Base-by-base conservation (phyloP, 768 basidiomycete genomes). In the Podaxis pistillaris region DNA sequence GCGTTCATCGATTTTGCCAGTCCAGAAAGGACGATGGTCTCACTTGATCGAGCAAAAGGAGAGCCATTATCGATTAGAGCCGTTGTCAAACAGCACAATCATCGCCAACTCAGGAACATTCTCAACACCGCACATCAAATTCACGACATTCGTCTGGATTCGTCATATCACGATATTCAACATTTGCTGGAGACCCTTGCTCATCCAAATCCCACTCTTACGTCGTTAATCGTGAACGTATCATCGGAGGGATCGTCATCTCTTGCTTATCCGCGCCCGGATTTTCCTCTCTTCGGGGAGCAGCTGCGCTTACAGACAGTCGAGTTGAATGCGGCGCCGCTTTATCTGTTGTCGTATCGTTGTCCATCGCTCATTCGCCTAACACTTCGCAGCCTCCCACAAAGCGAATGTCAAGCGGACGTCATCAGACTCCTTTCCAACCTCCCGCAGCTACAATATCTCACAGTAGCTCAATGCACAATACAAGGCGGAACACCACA, bases 1-100 rank as follows among this genome's bases (percentile, higher is more conserved):
- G 68, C 70, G 53, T 71, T 72, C 63, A 69, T 79, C 65, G 79
- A 80, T 61, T 80, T 78, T 58, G 72, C 76, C 1, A 70, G 76
- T 65, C 72, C 76, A 4, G 69, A 62, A 66, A 73, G 73, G 71
- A 73, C 68, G 28, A 63, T 69, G 44, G 54, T 77, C 33, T 74
- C 75, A 7, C 66, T 75, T 28, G 53, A 61, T 26, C 71, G 78
- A 26, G 74, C 76, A 12, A 74, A 73, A 58, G 70, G 68, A 54
- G 67, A 71, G 24, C 69, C 78, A 33, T 64, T 79, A 40, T 72
- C 71, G 38, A 67, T 80, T 22, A 64, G 70, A 30, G 70, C 76
- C 1, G 67, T 67, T 36, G 73, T 78, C 15, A 68, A 70, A 19
- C 67, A 70, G 36, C 67, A 71, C 4, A 51, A 78, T 15, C 71